Percentiles rank a stretch among this genome's conserved stretches.
These are phyloP conservation scores for Arctostaphylos glauca DNA, from an alignment of 148 eudicot genomes.

Conservation along the genomic window DNA sequence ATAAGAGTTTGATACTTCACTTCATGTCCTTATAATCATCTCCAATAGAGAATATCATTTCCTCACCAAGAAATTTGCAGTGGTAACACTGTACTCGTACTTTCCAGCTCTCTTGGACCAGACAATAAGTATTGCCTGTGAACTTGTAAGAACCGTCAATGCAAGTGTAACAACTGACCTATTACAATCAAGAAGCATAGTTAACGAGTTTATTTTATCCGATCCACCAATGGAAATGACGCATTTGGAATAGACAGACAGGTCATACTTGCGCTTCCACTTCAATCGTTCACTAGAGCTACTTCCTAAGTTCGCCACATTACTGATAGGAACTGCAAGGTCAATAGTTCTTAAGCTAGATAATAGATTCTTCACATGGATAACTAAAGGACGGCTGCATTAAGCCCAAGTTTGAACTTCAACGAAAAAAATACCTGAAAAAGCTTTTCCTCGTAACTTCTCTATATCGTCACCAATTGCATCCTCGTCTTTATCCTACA, in stretches of 20 bases:
- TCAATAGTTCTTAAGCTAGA: not conserved
- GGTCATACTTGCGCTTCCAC: slow-evolving; percentile 89
- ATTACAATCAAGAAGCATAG: slow-evolving; percentile 3
- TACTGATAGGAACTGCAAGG: slow-evolving; percentile 28
- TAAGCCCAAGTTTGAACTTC: slow-evolving; percentile 10
- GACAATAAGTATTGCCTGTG: slow-evolving; percentile 93
- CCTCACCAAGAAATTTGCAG: slow-evolving; percentile 95
- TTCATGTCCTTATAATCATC: not conserved
- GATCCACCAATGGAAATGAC: not conserved
- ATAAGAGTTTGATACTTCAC: not conserved
- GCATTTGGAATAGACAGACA: not conserved
- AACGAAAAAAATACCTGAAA: slow-evolving; percentile 24
- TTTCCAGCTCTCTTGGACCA: slow-evolving; percentile 99
- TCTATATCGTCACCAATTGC: slow-evolving; percentile 46
- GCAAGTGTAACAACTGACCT: slow-evolving; percentile 88
- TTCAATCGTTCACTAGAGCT: slow-evolving; percentile 48
- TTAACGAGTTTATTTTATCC: not conserved
- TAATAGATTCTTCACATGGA: not conserved
- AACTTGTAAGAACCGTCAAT: slow-evolving; percentile 87
- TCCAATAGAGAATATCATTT: not conserved
- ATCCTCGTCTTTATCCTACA: slow-evolving; percentile 63
- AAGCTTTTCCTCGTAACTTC: slow-evolving; percentile 49
- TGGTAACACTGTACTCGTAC: slow-evolving; percentile 94
- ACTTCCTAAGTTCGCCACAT: slow-evolving; percentile 35
- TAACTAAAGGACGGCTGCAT: not conserved